A percentile compares a stretch with the other conserved stretches of the same genome.
Conservation (phyloP, 306 rosid genomes). For the Hippophae rhamnoides region DNA sequence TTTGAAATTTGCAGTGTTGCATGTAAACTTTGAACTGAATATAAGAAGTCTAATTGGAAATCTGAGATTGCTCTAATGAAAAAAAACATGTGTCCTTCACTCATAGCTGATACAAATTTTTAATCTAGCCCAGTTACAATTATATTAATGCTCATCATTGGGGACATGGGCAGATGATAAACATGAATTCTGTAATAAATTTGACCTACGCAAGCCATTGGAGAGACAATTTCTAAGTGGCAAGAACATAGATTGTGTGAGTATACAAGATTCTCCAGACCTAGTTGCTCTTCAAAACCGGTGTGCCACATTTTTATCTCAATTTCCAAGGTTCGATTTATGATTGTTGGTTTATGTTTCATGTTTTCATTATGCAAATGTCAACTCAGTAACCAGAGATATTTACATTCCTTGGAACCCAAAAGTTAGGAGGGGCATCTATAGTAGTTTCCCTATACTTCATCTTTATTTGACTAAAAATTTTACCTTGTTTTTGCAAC, state of each 20-base stretch:
- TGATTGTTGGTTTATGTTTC: not conserved
- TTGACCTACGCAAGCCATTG: slow-evolving; percentile 75
- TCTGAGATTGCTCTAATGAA: too few species aligned
- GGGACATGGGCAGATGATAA: slow-evolving; percentile 34
- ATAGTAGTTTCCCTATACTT: not conserved
- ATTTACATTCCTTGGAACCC: too few species aligned
- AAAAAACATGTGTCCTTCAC: not conserved
- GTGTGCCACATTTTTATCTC: slow-evolving; percentile 60
- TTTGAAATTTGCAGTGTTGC: too few species aligned
- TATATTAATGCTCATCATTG: not conserved
- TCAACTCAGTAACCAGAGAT: too few species aligned
- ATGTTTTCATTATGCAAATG: not conserved
- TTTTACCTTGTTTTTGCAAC: slow-evolving; percentile 2
- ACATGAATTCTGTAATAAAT: slow-evolving; percentile 63
- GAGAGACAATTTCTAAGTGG: slow-evolving; percentile 58
- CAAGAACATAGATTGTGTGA: slow-evolving; percentile 48
- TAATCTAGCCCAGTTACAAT: not conserved
- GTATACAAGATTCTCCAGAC: slow-evolving; percentile 55
- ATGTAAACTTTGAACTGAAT: too few species aligned
- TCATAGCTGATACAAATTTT: not conserved
- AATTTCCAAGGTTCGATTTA: slow-evolving; percentile 49
- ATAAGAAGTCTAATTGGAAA: too few species aligned
- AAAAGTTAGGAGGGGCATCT: too few species aligned
- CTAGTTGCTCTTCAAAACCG: slow-evolving; percentile 42
- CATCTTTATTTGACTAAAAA: not conserved